These are phyloP conservation scores for maize (Zea mays) DNA, from an alignment of 176 grass and related monocot species.

Conservation along the genomic window Zm-B73-REFERENCE-NAM-5.0 NC_050099.1:169361501-169362000, in stretches of 20 bases:
- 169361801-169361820: slow-evolving; percentile 38
- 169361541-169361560: slow-evolving; percentile 92
- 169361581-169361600: slow-evolving; percentile 88
- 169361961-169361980: slow-evolving; percentile 47
- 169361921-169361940: neutral
- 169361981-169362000: slow-evolving; percentile 48
- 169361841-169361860: neutral
- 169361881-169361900: neutral
- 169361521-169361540: slow-evolving; percentile 71
- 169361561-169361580: slow-evolving; percentile 94
- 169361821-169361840: neutral
- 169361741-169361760: slow-evolving; percentile 27
- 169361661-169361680: slow-evolving; percentile 27
- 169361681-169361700: slow-evolving; percentile 55
- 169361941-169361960: slow-evolving; percentile 31
- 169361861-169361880: neutral
- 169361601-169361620: slow-evolving; percentile 87
- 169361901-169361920: slow-evolving; percentile 1
- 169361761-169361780: neutral
- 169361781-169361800: slow-evolving; percentile 30
- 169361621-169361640: slow-evolving; percentile 66
- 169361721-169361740: slow-evolving; percentile 49
- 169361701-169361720: slow-evolving; percentile 29
- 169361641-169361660: slow-evolving; percentile 10
- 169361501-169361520: slow-evolving; percentile 66